phyloP scores from a whole-genome alignment of 495 filamentous ascomycete genomes.

The Wilcoxina mikolae region DNA sequence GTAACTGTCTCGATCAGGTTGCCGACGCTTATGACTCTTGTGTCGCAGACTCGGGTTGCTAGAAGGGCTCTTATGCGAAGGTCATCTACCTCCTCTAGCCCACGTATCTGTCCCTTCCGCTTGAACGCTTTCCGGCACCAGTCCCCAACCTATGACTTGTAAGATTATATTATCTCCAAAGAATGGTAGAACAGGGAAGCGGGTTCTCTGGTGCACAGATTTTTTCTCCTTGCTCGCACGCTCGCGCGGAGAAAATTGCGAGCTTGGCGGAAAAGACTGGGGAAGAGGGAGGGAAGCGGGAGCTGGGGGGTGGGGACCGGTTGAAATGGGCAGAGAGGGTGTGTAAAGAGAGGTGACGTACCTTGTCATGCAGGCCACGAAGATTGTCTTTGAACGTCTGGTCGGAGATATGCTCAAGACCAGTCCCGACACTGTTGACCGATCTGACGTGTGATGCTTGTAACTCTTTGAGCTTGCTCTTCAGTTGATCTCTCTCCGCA shows the following conservation, averaged over 20 bases:
- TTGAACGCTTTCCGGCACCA: neutral
- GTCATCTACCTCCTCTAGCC: too few species aligned
- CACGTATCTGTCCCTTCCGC: neutral
- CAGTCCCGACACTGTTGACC: constrained; percentile 1
- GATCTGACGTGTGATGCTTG: neutral
- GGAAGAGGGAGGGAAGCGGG: too few species aligned
- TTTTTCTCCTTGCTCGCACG: too few species aligned
- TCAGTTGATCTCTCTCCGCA: neutral
- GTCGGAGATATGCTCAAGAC: neutral
- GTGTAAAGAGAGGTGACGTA: neutral
- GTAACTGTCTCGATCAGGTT: neutral
- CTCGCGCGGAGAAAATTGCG: too few species aligned
- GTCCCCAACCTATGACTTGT: neutral
- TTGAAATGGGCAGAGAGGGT: too few species aligned
- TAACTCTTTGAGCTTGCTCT: neutral
- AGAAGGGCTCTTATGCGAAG: too few species aligned
- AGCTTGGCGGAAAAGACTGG: too few species aligned
- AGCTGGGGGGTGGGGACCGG: too few species aligned
- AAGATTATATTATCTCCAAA: neutral
- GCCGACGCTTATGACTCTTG: neutral
- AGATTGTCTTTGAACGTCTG: neutral
- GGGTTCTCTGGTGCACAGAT: too few species aligned
- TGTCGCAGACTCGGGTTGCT: too few species aligned
- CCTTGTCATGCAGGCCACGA: neutral
- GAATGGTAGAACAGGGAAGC: too few species aligned